phyloP scores from a whole-genome alignment of 371 early-diverging fungal species.

The Encephalitozoon intestinalis region DNA sequence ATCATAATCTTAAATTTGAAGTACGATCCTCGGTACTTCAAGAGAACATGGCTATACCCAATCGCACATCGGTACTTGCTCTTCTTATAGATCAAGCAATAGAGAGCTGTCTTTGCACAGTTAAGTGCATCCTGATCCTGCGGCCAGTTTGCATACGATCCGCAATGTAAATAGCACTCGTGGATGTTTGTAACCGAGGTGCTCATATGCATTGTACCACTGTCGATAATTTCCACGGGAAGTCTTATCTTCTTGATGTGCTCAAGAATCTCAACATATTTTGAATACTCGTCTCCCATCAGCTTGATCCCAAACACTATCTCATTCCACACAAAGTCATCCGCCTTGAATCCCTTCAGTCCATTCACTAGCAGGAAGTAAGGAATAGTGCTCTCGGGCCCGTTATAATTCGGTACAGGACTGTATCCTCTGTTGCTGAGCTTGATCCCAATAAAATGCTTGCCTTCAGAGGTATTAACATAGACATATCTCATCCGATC shows the following conservation, averaged over 20 bases:
- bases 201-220: not conserved
- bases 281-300: not conserved
- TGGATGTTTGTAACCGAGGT: slow-evolving; percentile 6
- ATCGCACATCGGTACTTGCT: slow-evolving; percentile 10
- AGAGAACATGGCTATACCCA: slow-evolving; percentile 22
- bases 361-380: slow-evolving; percentile 12
- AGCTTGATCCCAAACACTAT: not conserved
- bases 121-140: slow-evolving; percentile 21
- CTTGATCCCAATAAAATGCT: slow-evolving; percentile 32
- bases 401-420: not conserved
- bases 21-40: slow-evolving; percentile 17
- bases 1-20: slow-evolving; percentile 29
- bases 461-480: not conserved
- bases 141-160: slow-evolving; percentile 31
- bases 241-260: slow-evolving; percentile 27
- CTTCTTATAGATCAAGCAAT: slow-evolving; percentile 33
- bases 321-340: slow-evolving; percentile 7
- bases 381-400: not conserved
- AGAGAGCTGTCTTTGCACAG: slow-evolving; percentile 46
- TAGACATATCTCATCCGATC: slow-evolving; percentile 18
- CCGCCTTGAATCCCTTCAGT: not conserved
- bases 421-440: not conserved
- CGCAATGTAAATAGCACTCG: slow-evolving; percentile 5
- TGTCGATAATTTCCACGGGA: slow-evolving; percentile 28
- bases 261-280: slow-evolving; percentile 17